Conservation (phyloP, 139 green algal species). For the Picochlorum sp. region DNA sequence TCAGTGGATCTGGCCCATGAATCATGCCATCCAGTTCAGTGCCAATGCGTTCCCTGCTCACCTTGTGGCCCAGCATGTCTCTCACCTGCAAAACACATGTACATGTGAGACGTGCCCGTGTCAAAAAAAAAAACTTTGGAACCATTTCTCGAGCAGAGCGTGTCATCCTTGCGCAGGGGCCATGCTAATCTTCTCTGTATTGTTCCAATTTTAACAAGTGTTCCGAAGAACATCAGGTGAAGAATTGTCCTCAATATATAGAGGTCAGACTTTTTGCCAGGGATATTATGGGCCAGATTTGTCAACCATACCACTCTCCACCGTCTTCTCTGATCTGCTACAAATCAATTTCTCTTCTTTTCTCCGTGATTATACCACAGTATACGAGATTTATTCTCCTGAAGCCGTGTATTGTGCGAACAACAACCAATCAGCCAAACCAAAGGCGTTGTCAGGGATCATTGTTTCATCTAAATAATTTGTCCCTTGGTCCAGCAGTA, state of each 20-base stretch:
- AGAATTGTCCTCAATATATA: neutral
- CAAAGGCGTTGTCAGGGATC: too few relatives aligned
- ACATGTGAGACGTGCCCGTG: constrained; percentile 1
- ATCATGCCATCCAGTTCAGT: constrained; percentile 83
- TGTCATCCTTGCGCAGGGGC: constrained; percentile 77
- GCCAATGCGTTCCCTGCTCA: constrained; percentile 73
- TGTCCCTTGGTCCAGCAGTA: too few relatives aligned
- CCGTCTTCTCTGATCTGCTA: too few relatives aligned
- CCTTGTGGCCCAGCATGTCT: constrained; percentile 54
- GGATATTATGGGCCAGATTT: neutral
- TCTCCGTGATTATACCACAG: too few relatives aligned
- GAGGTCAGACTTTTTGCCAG: neutral
- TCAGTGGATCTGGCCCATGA: constrained; percentile 45
- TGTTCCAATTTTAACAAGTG: constrained; percentile 58
- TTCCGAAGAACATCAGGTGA: neutral
- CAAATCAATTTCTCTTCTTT: too few relatives aligned
- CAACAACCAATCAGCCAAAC: too few relatives aligned
- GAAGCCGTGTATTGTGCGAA: too few relatives aligned
- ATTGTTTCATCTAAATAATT: too few relatives aligned
- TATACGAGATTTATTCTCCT: too few relatives aligned
- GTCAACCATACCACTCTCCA: neutral
- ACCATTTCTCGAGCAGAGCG: constrained; percentile 60
- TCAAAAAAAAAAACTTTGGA: constrained; percentile 38
- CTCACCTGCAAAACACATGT: constrained; percentile 42
- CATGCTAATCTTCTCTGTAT: constrained; percentile 79